These are phyloP conservation scores for Jacaranda copaia DNA, from an alignment of 257 asterid genomes.

Conservation along the genomic window DNA sequence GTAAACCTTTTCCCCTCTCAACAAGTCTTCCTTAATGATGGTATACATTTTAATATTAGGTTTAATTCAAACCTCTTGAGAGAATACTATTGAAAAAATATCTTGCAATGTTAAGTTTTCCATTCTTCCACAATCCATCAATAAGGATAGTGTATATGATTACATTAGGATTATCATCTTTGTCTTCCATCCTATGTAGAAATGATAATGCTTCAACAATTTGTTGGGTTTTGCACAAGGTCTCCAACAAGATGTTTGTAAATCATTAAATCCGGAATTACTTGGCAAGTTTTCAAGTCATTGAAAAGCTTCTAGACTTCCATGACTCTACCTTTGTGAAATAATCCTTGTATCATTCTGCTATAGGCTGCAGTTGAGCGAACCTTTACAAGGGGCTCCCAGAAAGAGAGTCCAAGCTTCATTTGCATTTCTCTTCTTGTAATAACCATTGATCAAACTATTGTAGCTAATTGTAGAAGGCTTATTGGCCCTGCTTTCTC, in stretches of 20 bases:
- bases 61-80: not conserved
- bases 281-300: slow-evolving; percentile 13
- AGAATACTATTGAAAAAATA: not conserved
- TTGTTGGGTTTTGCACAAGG: not conserved
- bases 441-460: slow-evolving; percentile 24
- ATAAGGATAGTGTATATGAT: not conserved
- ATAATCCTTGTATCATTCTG: slow-evolving; percentile 19
- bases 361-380: not conserved
- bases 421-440: slow-evolving; percentile 1
- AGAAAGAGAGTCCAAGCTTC: slow-evolving; percentile 17
- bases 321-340: not conserved
- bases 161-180: not conserved
- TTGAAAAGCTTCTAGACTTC: slow-evolving; percentile 18
- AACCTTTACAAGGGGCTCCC: slow-evolving; percentile 4
- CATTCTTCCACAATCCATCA: slow-evolving; percentile 8
- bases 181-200: slow-evolving; percentile 1
- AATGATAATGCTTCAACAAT: slow-evolving; percentile 11
- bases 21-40: not conserved
- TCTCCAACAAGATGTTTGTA: slow-evolving; percentile 14
- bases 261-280: not conserved
- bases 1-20: slow-evolving; percentile 2
- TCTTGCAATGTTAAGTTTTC: not conserved
- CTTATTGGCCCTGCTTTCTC: slow-evolving; percentile 13
- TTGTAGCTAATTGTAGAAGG: slow-evolving; percentile 27
- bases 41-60: not conserved